Conservation (phyloP, 495 filamentous ascomycete genomes). For the Podospora conica region DNA sequence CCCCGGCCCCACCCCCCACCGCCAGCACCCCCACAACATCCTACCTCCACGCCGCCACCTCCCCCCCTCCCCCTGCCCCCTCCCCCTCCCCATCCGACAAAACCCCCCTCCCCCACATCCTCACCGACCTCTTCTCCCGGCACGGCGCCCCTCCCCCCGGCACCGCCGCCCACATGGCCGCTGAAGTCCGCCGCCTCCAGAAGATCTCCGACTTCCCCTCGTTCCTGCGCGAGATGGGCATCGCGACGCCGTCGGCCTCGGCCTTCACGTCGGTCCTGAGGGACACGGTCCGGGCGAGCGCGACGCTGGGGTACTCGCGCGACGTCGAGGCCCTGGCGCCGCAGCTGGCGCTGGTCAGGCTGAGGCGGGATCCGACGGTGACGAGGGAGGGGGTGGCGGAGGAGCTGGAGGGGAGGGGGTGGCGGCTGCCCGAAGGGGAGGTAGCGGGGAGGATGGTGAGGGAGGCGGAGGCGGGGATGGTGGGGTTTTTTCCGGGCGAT, state of each 20-base stretch:
- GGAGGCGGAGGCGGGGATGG: background rate
- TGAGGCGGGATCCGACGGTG: background rate
- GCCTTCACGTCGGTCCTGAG: conserved; percentile 36
- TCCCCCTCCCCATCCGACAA: background rate
- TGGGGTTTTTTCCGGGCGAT: background rate
- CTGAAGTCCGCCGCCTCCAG: conserved; percentile 40
- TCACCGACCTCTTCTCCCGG: conserved; percentile 41
- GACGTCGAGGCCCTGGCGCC: background rate
- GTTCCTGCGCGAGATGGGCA: conserved; percentile 41
- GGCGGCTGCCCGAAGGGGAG: background rate
- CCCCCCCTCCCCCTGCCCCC: background rate
- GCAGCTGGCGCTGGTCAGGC: background rate
- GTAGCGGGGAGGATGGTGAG: background rate
- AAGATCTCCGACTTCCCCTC: conserved; percentile 36
- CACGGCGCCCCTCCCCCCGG: conserved; percentile 43
- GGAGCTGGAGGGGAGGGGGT: background rate
- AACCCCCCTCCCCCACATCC: conserved; percentile 27
- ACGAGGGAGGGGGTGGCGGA: background rate
- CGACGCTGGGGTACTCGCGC: conserved; percentile 37
- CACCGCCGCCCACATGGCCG: conserved; percentile 34
- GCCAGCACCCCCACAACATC: background rate
- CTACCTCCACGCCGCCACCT: background rate
- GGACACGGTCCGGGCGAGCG: conserved; percentile 33
- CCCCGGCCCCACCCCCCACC: background rate
- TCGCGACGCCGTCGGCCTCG: conserved; percentile 23